Conservation (phyloP, 2,329 filamentous ascomycete genomes). For the Colletotrichum lindemuthianum region DNA sequence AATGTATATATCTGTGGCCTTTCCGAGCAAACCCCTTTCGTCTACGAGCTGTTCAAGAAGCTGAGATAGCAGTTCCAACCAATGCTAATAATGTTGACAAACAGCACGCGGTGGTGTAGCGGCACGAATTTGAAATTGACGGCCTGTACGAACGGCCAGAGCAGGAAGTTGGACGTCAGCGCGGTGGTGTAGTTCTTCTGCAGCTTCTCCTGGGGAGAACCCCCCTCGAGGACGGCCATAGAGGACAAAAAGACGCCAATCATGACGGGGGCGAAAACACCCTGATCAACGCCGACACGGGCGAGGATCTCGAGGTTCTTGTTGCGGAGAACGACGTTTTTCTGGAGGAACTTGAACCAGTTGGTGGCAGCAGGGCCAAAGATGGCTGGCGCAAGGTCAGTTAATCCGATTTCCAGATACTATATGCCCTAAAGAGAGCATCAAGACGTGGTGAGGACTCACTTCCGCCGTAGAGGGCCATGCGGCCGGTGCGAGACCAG, state of each 20-base stretch:
- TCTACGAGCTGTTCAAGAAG: slow-evolving; percentile 64
- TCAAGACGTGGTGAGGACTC: slow-evolving; percentile 45
- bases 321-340: slow-evolving; percentile 70
- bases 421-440: neutral
- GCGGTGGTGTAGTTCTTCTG: slow-evolving; percentile 75
- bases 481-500: slow-evolving; percentile 75
- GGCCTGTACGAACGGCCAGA: slow-evolving; percentile 88
- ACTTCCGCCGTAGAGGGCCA: slow-evolving; percentile 84
- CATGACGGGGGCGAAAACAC: slow-evolving; percentile 84
- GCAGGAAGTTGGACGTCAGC: slow-evolving; percentile 83
- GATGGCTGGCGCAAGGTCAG: slow-evolving; percentile 61
- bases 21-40: neutral
- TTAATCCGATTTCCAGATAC: neutral
- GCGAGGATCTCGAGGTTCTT: slow-evolving; percentile 79
- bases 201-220: slow-evolving; percentile 71
- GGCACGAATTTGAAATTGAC: slow-evolving; percentile 91
- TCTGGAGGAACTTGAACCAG: slow-evolving; percentile 85
- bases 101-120: slow-evolving; percentile 82
- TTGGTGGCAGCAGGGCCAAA: slow-evolving; percentile 89
- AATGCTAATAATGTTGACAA: slow-evolving; percentile 83
- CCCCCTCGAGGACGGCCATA: slow-evolving; percentile 86
- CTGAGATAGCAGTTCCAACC: slow-evolving; percentile 75
- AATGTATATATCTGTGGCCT: no score
- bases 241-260: slow-evolving; percentile 83
- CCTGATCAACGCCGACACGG: slow-evolving; percentile 83